A percentile compares a stretch with the other conserved stretches of the same genome.
Conservation (phyloP, 331 rosid genomes). For the Dryas integrifolia region DNA sequence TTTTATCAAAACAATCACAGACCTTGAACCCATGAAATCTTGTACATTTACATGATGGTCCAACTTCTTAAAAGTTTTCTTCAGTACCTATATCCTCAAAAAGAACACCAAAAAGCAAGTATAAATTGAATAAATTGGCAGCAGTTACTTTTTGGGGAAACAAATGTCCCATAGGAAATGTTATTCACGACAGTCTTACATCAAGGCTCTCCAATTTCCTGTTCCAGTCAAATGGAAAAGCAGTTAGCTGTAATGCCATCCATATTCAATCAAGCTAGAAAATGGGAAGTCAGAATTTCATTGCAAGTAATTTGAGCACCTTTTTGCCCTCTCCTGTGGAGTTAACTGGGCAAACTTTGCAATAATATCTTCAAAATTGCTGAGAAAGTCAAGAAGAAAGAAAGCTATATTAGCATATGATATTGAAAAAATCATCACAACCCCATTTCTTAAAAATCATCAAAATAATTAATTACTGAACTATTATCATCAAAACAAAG, state of each 20-base stretch:
- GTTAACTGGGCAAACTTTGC: slow-evolving; percentile 66
- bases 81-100: slow-evolving; percentile 57
- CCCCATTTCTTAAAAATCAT: background rate
- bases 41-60: slow-evolving; percentile 74
- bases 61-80: slow-evolving; percentile 80
- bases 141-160: background rate
- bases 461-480: background rate
- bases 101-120: slow-evolving; percentile 20
- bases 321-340: slow-evolving; percentile 75
- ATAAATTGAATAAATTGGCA: background rate
- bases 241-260: slow-evolving; percentile 25
- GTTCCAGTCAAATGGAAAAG: slow-evolving; percentile 37
- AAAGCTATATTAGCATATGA: slow-evolving; percentile 2
- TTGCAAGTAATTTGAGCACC: slow-evolving; percentile 35
- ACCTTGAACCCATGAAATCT: slow-evolving; percentile 71
- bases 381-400: slow-evolving; percentile 18
- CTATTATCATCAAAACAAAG: background rate
- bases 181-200: slow-evolving; percentile 43
- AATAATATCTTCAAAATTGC: slow-evolving; percentile 62
- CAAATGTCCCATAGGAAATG: slow-evolving; percentile 18
- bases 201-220: slow-evolving; percentile 87
- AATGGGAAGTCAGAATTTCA: background rate
- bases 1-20: slow-evolving; percentile 17
- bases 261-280: slow-evolving; percentile 16
- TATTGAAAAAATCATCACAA: background rate